Percentiles rank a stretch among this genome's conserved stretches.
phyloP scores from a whole-genome alignment of 306 rosid genomes.

The Inga laurina region DNA sequence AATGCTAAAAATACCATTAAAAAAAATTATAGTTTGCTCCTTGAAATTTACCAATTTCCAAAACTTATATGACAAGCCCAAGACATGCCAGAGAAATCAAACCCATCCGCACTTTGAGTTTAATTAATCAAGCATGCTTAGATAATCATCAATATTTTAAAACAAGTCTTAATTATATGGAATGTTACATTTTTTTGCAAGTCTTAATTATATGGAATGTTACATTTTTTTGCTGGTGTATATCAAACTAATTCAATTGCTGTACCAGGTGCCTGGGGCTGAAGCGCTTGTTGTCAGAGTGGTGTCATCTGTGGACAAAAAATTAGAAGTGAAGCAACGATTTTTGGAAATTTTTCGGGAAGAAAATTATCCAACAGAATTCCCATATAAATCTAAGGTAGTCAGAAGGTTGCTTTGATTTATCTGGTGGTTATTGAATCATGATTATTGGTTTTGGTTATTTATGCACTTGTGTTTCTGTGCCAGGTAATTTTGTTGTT shows the following conservation, averaged over 20 bases:
- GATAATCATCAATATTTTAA: not conserved
- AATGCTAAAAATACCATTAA: not conserved
- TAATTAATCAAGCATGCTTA: not conserved
- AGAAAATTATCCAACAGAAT: conserved; percentile 92
- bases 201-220: not conserved
- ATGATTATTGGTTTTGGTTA: not conserved
- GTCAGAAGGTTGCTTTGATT: conserved; percentile 17
- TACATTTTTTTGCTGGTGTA: conserved; percentile 1
- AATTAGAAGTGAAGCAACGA: conserved; percentile 92
- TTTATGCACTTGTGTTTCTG: conserved; percentile 20
- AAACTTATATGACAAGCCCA: not conserved
- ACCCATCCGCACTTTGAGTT: not conserved
- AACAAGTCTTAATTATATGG: not conserved
- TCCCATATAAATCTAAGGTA: conserved; percentile 97
- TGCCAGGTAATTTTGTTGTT: conserved; percentile 75
- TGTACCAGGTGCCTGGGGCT: conserved; percentile 86
- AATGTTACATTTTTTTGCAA: not conserved
- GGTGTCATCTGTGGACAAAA: conserved; percentile 96
- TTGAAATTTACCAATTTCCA: not conserved
- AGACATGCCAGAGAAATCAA: not conserved
- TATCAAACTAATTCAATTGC: conserved; percentile 26
- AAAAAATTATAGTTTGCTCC: not conserved
- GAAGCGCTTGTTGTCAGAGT: conserved; percentile 92
- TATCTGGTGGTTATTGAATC: not conserved
- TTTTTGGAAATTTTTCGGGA: conserved; percentile 92